These are phyloP conservation scores for Auriscalpium microsporum DNA, from an alignment of 768 basidiomycete genomes.

Conservation along the genomic window DNA sequence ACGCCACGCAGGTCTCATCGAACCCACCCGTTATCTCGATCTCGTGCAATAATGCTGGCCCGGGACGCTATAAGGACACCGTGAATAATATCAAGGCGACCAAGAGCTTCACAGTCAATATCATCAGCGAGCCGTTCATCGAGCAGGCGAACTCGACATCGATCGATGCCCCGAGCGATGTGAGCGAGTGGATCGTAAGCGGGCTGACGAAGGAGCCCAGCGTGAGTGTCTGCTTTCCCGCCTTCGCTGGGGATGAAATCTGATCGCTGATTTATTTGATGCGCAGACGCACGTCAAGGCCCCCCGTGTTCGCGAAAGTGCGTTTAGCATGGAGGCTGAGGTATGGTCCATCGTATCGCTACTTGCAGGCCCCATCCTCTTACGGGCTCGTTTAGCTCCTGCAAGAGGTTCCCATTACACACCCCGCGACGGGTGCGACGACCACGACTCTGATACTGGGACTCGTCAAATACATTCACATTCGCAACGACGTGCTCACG, in stretches of 20 bases:
- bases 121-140: slow-evolving; percentile 59
- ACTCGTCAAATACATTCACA: slow-evolving; percentile 44
- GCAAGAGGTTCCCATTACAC: slow-evolving; percentile 38
- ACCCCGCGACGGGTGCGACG: slow-evolving; percentile 20
- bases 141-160: slow-evolving; percentile 50
- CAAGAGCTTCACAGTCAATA: slow-evolving; percentile 63
- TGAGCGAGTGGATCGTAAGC: slow-evolving; percentile 43
- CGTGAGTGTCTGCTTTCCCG: slow-evolving; percentile 27
- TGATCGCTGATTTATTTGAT: neutral
- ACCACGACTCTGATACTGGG: slow-evolving; percentile 44
- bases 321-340: slow-evolving; percentile 55
- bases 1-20: slow-evolving; percentile 39
- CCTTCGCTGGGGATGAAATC: neutral
- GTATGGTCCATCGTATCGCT: slow-evolving; percentile 25
- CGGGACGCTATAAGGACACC: slow-evolving; percentile 41
- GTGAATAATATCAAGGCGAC: slow-evolving; percentile 55
- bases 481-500: slow-evolving; percentile 39
- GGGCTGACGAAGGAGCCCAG: slow-evolving; percentile 29
- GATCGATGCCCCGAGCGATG: slow-evolving; percentile 43
- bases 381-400: slow-evolving; percentile 36
- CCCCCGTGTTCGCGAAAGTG: slow-evolving; percentile 47
- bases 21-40: slow-evolving; percentile 61
- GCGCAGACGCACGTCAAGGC: slow-evolving; percentile 41
- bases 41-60: slow-evolving; percentile 37
- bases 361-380: neutral